Evolutionary conservation across 2,329 filamentous ascomycete species (phyloP).

Genomic region (Fusarium hostae): DNA sequence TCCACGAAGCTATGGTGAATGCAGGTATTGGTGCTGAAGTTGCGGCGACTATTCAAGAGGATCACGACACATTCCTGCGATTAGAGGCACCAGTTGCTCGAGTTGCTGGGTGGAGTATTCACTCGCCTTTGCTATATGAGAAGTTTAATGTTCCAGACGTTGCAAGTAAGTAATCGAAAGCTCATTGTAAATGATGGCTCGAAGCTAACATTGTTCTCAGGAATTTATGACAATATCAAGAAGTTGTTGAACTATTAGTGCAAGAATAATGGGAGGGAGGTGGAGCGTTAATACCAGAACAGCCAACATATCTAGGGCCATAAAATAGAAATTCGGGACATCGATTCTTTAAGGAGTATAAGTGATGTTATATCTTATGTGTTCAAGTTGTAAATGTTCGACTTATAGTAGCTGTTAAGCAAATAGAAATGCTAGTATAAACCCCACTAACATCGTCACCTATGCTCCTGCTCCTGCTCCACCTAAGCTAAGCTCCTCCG

Average conservation of each 20-base stretch:
- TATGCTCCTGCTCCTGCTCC: slow-evolving; percentile 28
- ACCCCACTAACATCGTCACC: slow-evolving; percentile 22
- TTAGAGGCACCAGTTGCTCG: slow-evolving; percentile 87
- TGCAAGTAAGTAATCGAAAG: slow-evolving; percentile 71
- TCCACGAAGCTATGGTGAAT: slow-evolving; percentile 93
- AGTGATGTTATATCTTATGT: neutral
- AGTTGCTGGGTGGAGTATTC: slow-evolving; percentile 90
- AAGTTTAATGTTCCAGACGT: slow-evolving; percentile 86
- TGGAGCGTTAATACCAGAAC: neutral
- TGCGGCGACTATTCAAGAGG: slow-evolving; percentile 87
- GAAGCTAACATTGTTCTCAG: slow-evolving; percentile 52
- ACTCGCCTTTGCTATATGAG: slow-evolving; percentile 82
- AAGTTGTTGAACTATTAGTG: slow-evolving; percentile 70
- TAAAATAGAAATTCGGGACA: neutral
- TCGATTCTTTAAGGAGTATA: neutral
- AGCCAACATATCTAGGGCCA: neutral
- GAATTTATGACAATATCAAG: slow-evolving; percentile 78
- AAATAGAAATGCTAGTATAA: neutral
- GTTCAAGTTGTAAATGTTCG: neutral
- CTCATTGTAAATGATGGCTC: neutral
- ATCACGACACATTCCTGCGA: slow-evolving; percentile 77
- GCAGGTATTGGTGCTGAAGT: slow-evolving; percentile 90
- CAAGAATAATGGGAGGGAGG: neutral
- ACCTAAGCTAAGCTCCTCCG: slow-evolving; percentile 35
- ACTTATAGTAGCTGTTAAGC: neutral